Conservation (phyloP, 176 grass and related monocot species). For the Saccharum spontaneum region DNA sequence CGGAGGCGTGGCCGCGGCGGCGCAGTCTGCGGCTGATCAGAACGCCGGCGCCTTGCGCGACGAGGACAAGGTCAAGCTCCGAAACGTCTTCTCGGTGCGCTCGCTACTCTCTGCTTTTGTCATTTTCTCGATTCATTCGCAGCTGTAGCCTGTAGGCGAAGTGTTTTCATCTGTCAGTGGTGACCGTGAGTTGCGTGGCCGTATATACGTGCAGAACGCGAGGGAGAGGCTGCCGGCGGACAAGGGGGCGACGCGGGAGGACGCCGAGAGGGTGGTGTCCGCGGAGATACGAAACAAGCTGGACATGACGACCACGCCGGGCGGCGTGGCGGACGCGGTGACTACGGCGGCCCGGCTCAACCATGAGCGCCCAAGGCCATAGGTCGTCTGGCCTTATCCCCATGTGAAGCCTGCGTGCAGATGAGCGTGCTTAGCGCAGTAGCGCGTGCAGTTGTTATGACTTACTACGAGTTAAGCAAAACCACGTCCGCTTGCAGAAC, state of each 20-base stretch:
- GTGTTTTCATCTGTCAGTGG: not conserved
- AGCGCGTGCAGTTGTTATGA: not conserved
- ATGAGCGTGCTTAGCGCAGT: not conserved
- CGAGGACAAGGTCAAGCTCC: constrained; percentile 54
- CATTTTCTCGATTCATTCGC: not conserved
- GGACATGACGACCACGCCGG: constrained; percentile 27
- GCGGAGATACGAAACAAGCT: constrained; percentile 52
- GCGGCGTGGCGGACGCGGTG: constrained; percentile 53
- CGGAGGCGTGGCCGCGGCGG: constrained; percentile 36
- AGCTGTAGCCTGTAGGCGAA: not conserved
- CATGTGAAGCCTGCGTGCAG: not conserved
- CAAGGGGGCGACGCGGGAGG: constrained; percentile 49
- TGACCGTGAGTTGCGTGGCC: not conserved
- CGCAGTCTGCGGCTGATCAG: constrained; percentile 38
- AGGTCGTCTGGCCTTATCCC: not conserved
- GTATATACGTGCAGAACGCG: constrained; percentile 41
- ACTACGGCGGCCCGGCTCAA: constrained; percentile 63
- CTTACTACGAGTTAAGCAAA: not conserved
- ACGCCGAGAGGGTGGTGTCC: constrained; percentile 48
- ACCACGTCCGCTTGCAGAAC: not conserved
- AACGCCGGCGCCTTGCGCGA: constrained; percentile 35
- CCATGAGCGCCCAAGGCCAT: constrained; percentile 34
- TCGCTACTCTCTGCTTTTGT: not conserved
- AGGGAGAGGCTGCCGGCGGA: constrained; percentile 45
- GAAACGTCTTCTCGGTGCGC: constrained; percentile 56